Conservation (phyloP, 2,329 filamentous ascomycete genomes). For the Thielaviopsis cerberus region DNA sequence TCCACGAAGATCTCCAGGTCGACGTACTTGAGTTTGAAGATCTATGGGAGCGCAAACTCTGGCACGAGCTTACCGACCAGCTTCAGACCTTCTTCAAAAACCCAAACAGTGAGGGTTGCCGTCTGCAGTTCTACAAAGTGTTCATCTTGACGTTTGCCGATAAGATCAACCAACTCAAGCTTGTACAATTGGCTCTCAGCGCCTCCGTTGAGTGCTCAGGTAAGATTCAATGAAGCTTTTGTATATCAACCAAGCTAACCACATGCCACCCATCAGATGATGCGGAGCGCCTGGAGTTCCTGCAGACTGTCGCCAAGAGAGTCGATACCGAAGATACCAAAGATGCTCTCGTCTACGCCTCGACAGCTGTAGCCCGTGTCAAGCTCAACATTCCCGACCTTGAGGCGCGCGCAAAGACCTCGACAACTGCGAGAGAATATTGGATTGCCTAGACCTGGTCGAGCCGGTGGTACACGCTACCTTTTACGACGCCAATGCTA, state of each 20-base stretch:
- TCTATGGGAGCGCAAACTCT: slow-evolving; percentile 94
- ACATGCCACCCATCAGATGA: slow-evolving; percentile 40
- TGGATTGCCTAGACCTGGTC: slow-evolving; percentile 85
- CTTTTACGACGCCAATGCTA: slow-evolving; percentile 88
- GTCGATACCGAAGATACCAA: slow-evolving; percentile 85
- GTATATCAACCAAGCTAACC: neutral
- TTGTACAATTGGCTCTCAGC: slow-evolving; percentile 76
- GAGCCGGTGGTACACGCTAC: slow-evolving; percentile 89
- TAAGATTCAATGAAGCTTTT: slow-evolving; percentile 23
- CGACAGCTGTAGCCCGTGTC: slow-evolving; percentile 72
- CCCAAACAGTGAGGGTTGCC: slow-evolving; percentile 62
- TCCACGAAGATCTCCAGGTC: slow-evolving; percentile 72
- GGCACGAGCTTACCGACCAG: slow-evolving; percentile 90
- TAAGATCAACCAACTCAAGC: slow-evolving; percentile 97
- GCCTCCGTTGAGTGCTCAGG: slow-evolving; percentile 71
- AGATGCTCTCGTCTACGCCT: slow-evolving; percentile 89
- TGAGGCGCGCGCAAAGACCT: slow-evolving; percentile 70
- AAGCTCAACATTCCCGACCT: slow-evolving; percentile 65
- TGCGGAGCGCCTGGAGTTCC: slow-evolving; percentile 67
- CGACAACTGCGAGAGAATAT: slow-evolving; percentile 67
- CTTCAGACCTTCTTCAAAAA: slow-evolving; percentile 77
- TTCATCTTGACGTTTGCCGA: slow-evolving; percentile 94
- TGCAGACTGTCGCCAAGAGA: slow-evolving; percentile 65
- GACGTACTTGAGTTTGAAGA: slow-evolving; percentile 86
- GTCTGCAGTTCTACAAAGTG: slow-evolving; percentile 76